phyloP scores from a whole-genome alignment of 2,329 filamentous ascomycete species.

The Polytolypa hystricis region DNA sequence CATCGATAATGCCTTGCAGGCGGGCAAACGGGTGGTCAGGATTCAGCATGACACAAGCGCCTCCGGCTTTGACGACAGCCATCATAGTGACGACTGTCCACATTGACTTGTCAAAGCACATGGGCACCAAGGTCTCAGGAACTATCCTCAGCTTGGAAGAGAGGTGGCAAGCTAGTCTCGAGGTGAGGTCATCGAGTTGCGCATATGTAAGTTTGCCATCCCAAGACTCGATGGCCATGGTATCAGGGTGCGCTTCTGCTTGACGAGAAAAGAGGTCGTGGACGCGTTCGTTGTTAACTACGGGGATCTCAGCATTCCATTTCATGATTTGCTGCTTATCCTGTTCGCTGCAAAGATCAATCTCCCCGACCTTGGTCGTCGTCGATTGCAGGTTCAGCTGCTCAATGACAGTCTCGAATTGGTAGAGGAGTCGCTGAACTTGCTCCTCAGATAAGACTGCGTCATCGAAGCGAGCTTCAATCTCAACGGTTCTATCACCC shows the following conservation, averaged over 20 bases:
- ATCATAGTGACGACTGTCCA: slow-evolving; percentile 33
- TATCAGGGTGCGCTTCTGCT: slow-evolving; percentile 8
- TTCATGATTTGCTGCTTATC: neutral
- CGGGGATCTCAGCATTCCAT: slow-evolving; percentile 12
- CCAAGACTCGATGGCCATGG: slow-evolving; percentile 15
- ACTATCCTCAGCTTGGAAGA: slow-evolving; percentile 27
- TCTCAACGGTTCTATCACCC: neutral
- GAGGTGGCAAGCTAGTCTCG: slow-evolving; percentile 24
- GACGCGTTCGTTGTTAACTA: slow-evolving; percentile 13
- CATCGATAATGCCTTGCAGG: slow-evolving; percentile 22
- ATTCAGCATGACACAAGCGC: slow-evolving; percentile 32
- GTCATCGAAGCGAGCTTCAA: neutral
- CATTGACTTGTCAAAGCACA: slow-evolving; percentile 35
- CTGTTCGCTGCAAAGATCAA: slow-evolving; percentile 1
- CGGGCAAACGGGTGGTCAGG: slow-evolving; percentile 29
- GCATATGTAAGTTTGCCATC: slow-evolving; percentile 27
- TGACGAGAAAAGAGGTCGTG: slow-evolving; percentile 12
- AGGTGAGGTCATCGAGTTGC: slow-evolving; percentile 29
- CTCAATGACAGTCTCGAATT: neutral
- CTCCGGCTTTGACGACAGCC: slow-evolving; percentile 32
- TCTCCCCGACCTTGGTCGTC: no score
- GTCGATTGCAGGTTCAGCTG: no score
- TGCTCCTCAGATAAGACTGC: neutral
- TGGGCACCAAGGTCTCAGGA: slow-evolving; percentile 25
- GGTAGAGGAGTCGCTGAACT: neutral